These are phyloP conservation scores for Heteromeles arbutifolia DNA, from an alignment of 306 rosid genomes.

Conservation along the genomic window DNA sequence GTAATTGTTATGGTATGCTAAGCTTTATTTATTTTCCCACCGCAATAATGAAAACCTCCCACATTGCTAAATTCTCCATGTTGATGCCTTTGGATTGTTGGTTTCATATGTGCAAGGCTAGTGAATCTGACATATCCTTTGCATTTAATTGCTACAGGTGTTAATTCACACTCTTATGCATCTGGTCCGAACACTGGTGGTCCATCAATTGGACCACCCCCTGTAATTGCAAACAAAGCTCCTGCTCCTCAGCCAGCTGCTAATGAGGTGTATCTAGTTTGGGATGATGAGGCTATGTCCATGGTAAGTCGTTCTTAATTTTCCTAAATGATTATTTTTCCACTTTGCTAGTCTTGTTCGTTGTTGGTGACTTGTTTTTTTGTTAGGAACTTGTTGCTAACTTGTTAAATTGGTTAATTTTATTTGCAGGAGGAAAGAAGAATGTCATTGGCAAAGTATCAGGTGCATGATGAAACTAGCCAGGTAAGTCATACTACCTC, in stretches of 20 bases:
- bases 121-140: slow-evolving; percentile 9
- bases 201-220: slow-evolving; percentile 98
- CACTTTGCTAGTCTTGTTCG: neutral
- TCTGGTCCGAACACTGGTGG: slow-evolving; percentile 99
- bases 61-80: neutral
- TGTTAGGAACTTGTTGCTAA: neutral
- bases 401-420: slow-evolving; percentile 2
- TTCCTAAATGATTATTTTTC: neutral
- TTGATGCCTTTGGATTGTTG: neutral
- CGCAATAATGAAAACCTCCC: neutral
- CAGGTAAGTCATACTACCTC: slow-evolving; percentile 99
- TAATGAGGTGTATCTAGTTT: slow-evolving; percentile 92
- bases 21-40: neutral
- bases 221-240: slow-evolving; percentile 88
- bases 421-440: slow-evolving; percentile 96
- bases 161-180: slow-evolving; percentile 84
- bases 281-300: slow-evolving; percentile 99
- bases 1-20: neutral
- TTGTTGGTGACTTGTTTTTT: slow-evolving; percentile 2
- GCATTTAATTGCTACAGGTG: slow-evolving; percentile 41
- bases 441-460: slow-evolving; percentile 82
- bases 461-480: slow-evolving; percentile 99
- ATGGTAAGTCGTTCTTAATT: slow-evolving; percentile 54
- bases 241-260: slow-evolving; percentile 78
- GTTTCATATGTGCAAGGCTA: neutral